These are phyloP conservation scores for Cicer chorassanicum DNA, from an alignment of 306 rosid genomes.

Conservation along the genomic window DNA sequence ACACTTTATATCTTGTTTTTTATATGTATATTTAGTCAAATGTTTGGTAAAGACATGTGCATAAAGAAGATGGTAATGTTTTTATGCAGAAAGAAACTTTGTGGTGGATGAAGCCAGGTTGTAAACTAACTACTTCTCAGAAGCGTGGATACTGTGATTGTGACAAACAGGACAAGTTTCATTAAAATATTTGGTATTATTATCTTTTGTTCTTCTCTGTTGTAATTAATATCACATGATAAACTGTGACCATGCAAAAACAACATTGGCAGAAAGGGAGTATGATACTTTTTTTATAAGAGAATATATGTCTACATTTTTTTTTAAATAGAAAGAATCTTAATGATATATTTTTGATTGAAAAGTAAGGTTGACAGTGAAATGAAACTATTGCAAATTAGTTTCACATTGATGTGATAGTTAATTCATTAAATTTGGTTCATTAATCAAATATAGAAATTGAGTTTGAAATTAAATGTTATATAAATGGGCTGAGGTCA, in stretches of 20 bases:
- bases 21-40: conserved; percentile 29
- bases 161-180: conserved; percentile 44
- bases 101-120: conserved; percentile 15
- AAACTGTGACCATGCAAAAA: conserved; percentile 22
- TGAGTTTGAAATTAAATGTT: no score
- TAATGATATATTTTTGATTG: not conserved
- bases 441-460: no score
- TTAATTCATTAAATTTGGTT: not conserved
- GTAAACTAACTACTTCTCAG: not conserved
- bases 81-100: conserved; percentile 19
- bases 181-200: conserved; percentile 35
- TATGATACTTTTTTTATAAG: not conserved
- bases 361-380: not conserved
- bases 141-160: conserved; percentile 37
- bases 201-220: not conserved
- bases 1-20: conserved; percentile 28
- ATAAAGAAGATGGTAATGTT: conserved; percentile 23
- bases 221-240: conserved; percentile 10
- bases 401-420: not conserved
- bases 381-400: not conserved
- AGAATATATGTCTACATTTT: not conserved
- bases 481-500: no score
- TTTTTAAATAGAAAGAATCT: not conserved
- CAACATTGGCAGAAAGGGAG: conserved; percentile 15
- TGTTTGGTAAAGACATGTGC: conserved; percentile 47